Evolutionary conservation across 331 rosid genomes (phyloP).

Genomic region (Malus hybrid): DNA sequence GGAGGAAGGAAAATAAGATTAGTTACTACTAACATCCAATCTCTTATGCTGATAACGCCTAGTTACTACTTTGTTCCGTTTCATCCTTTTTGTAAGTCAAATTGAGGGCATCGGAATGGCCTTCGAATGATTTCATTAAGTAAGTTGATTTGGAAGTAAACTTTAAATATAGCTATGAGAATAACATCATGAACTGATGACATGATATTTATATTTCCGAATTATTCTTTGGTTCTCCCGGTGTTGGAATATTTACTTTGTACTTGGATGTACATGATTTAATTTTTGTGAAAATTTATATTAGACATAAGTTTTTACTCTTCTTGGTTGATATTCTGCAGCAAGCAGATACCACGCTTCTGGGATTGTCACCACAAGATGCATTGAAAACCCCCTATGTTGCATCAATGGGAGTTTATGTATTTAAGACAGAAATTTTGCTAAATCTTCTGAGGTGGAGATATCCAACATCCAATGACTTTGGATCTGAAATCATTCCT

Average conservation of each 20-base stretch:
- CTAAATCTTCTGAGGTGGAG: slow-evolving; percentile 51
- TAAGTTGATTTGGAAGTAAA: neutral
- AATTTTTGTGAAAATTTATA: neutral
- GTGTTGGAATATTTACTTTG: neutral
- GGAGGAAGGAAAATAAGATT: too few relatives aligned
- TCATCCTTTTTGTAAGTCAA: neutral
- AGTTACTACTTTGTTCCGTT: neutral
- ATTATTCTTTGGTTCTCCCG: neutral
- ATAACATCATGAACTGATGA: neutral
- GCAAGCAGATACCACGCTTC: slow-evolving; percentile 68
- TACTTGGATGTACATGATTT: neutral
- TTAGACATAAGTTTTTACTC: neutral
- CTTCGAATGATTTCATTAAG: neutral
- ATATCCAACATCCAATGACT: slow-evolving; percentile 83
- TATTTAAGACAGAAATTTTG: slow-evolving; percentile 63
- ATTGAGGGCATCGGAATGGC: neutral
- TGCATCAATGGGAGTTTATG: slow-evolving; percentile 91
- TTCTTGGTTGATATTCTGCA: slow-evolving; percentile 32
- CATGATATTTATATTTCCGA: neutral
- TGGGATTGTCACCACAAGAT: slow-evolving; percentile 65
- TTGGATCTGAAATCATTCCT: slow-evolving; percentile 94
- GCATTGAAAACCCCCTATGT: slow-evolving; percentile 65
- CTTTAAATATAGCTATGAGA: neutral
- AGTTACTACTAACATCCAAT: neutral
- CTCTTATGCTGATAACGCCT: neutral